A percentile compares a stretch with the other conserved stretches of the same genome.
Conservation (phyloP, 495 filamentous ascomycete genomes). For the Penicillium soppii region DNA sequence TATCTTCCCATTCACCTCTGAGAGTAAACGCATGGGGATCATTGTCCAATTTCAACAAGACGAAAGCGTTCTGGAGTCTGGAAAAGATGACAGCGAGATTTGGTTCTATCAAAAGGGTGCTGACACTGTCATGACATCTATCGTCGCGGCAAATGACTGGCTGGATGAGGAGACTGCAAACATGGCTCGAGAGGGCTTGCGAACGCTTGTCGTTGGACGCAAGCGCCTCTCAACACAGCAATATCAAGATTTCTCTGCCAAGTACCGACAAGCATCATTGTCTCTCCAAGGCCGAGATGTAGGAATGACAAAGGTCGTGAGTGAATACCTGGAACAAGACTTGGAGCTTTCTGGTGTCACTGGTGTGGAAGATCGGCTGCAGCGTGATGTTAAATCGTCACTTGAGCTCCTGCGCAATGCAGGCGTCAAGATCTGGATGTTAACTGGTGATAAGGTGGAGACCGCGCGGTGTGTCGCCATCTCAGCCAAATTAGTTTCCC, state of each 20-base stretch:
- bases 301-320: slow-evolving; percentile 75
- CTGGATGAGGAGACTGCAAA: slow-evolving; percentile 97
- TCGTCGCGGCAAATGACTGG: slow-evolving; percentile 96
- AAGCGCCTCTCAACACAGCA: slow-evolving; percentile 73
- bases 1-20: slow-evolving; percentile 96
- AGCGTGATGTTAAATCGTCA: slow-evolving; percentile 90
- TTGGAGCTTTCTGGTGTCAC: slow-evolving; percentile 94
- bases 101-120: slow-evolving; percentile 99
- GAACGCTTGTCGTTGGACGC: slow-evolving; percentile 90
- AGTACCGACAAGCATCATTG: slow-evolving; percentile 77
- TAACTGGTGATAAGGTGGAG: slow-evolving; percentile 98
- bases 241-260: slow-evolving; percentile 73
- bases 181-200: slow-evolving; percentile 95
- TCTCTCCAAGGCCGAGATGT: slow-evolving; percentile 75
- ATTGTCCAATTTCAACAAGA: slow-evolving; percentile 76
- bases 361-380: slow-evolving; percentile 95
- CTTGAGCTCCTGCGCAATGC: slow-evolving; percentile 95
- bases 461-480: slow-evolving; percentile 97
- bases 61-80: slow-evolving; percentile 26
- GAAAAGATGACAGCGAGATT: slow-evolving; percentile 63
- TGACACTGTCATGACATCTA: slow-evolving; percentile 93
- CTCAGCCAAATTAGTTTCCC: slow-evolving; percentile 86
- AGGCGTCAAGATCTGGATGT: slow-evolving; percentile 99
- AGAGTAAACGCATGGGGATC: slow-evolving; percentile 98
- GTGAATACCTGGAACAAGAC: slow-evolving; percentile 80